Evolutionary conservation across 2,329 filamentous ascomycete genomes (phyloP).

Genomic region (Dothideomycetes sp.): DNA sequence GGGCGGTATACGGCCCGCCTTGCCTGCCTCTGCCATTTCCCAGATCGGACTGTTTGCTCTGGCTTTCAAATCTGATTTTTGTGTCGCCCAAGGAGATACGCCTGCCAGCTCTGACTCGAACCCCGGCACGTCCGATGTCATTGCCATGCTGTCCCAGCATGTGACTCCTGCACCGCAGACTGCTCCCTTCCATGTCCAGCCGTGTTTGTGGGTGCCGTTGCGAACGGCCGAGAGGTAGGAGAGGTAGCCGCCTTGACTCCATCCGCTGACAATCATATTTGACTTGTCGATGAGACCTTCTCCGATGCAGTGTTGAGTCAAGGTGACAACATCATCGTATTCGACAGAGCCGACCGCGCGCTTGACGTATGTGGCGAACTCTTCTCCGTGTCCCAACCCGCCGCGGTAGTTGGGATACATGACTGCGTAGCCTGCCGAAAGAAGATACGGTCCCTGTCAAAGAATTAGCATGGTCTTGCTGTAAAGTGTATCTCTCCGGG

Average conservation of each 20-base stretch:
- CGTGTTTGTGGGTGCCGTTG: constrained; percentile 22
- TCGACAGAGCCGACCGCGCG: constrained; percentile 24
- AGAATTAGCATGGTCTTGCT: neutral
- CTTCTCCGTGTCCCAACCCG: constrained; percentile 20
- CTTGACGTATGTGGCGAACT: constrained; percentile 20
- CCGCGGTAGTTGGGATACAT: constrained; percentile 30
- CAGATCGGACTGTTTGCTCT: constrained; percentile 19
- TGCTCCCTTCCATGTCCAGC: constrained; percentile 26
- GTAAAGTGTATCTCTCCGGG: neutral
- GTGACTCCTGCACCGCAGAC: constrained; percentile 27
- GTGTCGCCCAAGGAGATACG: constrained; percentile 17
- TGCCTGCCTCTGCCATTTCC: constrained; percentile 17
- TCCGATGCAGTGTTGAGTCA: constrained; percentile 24
- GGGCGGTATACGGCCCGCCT: constrained; percentile 16
- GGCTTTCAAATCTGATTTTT: constrained; percentile 11
- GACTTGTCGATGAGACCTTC: constrained; percentile 20
- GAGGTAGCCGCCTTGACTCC: constrained; percentile 29
- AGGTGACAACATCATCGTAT: constrained; percentile 25
- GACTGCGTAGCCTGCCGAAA: constrained; percentile 27
- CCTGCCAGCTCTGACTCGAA: constrained; percentile 17
- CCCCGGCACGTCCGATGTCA: constrained; percentile 22
- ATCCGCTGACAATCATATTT: constrained; percentile 26
- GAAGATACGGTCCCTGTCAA: constrained; percentile 18
- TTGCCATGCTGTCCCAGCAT: constrained; percentile 24
- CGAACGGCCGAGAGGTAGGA: constrained; percentile 26